Conservation (phyloP, 352 stramenopile genomes). For the Phytophthora sojae region DNA sequence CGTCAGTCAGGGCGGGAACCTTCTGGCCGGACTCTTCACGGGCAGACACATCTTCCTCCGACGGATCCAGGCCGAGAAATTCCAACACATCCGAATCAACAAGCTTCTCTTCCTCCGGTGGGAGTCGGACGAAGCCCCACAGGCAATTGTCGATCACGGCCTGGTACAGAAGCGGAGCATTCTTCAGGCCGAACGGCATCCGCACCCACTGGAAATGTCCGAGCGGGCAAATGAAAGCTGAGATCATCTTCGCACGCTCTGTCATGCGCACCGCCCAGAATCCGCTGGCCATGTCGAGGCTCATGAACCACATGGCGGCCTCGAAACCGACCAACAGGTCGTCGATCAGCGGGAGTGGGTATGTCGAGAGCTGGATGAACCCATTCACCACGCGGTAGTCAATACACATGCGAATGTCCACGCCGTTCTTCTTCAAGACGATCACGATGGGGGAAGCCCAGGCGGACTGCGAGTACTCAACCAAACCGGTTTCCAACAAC, state of each 20-base stretch:
- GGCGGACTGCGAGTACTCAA: not conserved
- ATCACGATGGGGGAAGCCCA: constrained; percentile 3
- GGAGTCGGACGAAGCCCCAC: no score
- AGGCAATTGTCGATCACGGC: no score
- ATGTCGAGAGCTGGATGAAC: not conserved
- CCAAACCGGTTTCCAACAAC: not conserved
- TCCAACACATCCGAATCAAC: no score
- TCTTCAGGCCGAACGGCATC: no score
- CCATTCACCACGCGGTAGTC: constrained; percentile 3
- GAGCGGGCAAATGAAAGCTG: not conserved
- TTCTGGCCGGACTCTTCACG: no score
- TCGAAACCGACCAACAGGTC: not conserved
- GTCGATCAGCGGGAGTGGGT: constrained; percentile 8
- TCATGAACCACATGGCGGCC: not conserved
- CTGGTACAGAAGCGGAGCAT: no score
- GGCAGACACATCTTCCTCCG: no score
- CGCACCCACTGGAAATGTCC: no score
- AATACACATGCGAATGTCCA: constrained; percentile 10
- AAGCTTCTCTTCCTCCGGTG: no score
- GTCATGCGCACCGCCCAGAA: constrained; percentile 1
- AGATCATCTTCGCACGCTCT: not conserved
- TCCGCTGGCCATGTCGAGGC: constrained; percentile 1
- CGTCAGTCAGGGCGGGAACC: no score
- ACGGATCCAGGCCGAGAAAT: no score
- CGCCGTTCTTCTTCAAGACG: constrained; percentile 8